Evolutionary conservation across 345 rosid genomes (phyloP), one percentile per base, ranked within the genome.

Genomic region (Durio zibethinus): DNA sequence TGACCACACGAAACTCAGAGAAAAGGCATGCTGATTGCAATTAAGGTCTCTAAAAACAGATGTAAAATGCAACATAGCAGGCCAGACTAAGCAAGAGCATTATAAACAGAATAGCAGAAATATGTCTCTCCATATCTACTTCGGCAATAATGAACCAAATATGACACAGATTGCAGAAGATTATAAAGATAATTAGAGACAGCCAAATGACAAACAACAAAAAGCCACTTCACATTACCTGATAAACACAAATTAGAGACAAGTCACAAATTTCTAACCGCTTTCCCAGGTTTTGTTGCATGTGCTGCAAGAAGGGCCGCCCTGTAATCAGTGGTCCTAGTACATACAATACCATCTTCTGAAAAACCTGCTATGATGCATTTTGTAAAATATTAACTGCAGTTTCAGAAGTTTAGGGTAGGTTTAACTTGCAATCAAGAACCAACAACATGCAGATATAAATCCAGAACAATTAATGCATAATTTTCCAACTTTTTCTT

Each of bases 291-390:
- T 75, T 86, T 63, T 18, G 91, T 87, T 47, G 93, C 98, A 1
- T 94, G 88, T 64, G 98, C 97, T 61, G 98, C 99, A 78, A 95
- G 97, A 86, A 95, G 93, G 43, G 98, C 99, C 12, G 99, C 99
- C 77, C 92, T 90, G 77, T 97, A 93, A 85, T 95, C 99, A 16
- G 98, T 93, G 47, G 99, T 95, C 81, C 97, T 98, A 1, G 96
- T 81, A 82, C 98, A 95, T 12, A 90, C 90, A 67, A 85, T 77
- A 70, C 97, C 92, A 76, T 89, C 93, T 65, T 85, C 86, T 18
- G 90, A 80, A 77, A 95, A 91, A 75, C 99, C 99, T 95, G 90
- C 78, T 79, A 79, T 61, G 48, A 71, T 40, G 50, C 48, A 69
- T 75, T 73, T 40, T 52, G 14, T 23, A 61, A 57, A 54, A 20